phyloP scores from a whole-genome alignment of 257 asterid genomes.

The Echites panduratus region DNA sequence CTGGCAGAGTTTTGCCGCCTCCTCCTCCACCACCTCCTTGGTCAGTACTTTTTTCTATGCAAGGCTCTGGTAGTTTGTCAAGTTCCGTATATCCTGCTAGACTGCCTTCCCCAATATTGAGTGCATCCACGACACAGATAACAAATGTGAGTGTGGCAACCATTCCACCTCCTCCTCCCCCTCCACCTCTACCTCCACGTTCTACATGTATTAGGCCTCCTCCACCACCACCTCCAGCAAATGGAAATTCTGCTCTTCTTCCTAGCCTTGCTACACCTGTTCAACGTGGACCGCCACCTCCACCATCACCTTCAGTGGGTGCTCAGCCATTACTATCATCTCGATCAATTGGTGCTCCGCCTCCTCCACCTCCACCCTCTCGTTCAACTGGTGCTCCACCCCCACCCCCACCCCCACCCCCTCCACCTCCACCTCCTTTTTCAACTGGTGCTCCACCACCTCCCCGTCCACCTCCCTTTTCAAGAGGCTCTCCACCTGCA shows the following conservation, averaged over 20 bases:
- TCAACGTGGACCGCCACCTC: slow-evolving; percentile 16
- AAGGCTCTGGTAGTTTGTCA: slow-evolving; percentile 6
- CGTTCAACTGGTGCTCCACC: slow-evolving; percentile 22
- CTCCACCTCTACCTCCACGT: slow-evolving; percentile 26
- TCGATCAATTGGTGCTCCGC: slow-evolving; percentile 20
- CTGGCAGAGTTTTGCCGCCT: slow-evolving; percentile 31
- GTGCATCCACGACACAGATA: slow-evolving; percentile 16
- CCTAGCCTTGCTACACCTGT: slow-evolving; percentile 38
- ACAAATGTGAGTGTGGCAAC: slow-evolving; percentile 15
- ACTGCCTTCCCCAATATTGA: slow-evolving; percentile 23
- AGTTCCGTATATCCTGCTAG: slow-evolving; percentile 20
- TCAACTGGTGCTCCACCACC: slow-evolving; percentile 35
- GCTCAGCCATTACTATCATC: slow-evolving; percentile 20
- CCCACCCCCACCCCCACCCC: slow-evolving; percentile 34
- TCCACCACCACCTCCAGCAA: slow-evolving; percentile 19
- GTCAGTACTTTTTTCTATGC: slow-evolving; percentile 24
- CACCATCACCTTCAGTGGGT: slow-evolving; percentile 19
- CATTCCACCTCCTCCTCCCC: slow-evolving; percentile 25
- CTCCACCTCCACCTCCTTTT: slow-evolving; percentile 36
- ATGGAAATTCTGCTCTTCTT: slow-evolving; percentile 10
- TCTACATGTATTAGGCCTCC: slow-evolving; percentile 22
- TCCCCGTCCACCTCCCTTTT: slow-evolving; percentile 51
- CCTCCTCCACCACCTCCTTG: slow-evolving; percentile 55
- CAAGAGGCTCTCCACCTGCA: slow-evolving; percentile 20
- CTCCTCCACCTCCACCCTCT: slow-evolving; percentile 33